Conservation (phyloP, 2,329 filamentous ascomycete genomes). For the Emydomyces testavorans region DNA sequence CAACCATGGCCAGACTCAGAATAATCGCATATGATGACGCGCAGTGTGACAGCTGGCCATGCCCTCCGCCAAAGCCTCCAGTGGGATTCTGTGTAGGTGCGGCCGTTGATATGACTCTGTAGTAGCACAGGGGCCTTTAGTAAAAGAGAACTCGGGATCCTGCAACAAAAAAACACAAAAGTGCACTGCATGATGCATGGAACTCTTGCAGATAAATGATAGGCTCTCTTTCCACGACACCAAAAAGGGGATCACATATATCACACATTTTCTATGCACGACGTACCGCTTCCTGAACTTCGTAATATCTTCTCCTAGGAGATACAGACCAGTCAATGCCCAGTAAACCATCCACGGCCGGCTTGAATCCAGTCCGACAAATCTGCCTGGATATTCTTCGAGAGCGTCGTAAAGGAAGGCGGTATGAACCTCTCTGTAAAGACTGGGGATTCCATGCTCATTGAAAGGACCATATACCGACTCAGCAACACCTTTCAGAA, state of each 20-base stretch:
- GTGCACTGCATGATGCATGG: not conserved
- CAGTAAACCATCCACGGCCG: conserved; percentile 93
- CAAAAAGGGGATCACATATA: not conserved
- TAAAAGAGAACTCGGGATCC: not conserved
- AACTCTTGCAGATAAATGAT: not conserved
- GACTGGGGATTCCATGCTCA: conserved; percentile 57
- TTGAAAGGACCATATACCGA: conserved; percentile 49
- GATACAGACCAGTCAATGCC: conserved; percentile 62
- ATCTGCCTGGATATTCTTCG: conserved; percentile 54
- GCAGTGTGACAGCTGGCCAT: conserved; percentile 78
- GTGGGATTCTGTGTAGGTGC: conserved; percentile 66
- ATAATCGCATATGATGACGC: conserved; percentile 80
- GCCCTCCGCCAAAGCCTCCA: conserved; percentile 89
- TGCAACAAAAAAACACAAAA: conserved; percentile 8
- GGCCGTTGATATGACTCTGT: conserved; percentile 59
- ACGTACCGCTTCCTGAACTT: conserved; percentile 52
- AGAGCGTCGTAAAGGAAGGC: conserved; percentile 40
- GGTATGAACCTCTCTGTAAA: conserved; percentile 52
- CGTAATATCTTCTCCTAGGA: conserved; percentile 62
- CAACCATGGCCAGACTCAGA: conserved; percentile 66
- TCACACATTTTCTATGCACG: not conserved
- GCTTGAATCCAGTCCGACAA: conserved; percentile 68
- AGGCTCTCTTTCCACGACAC: not conserved
- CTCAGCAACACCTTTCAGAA: conserved; percentile 44
- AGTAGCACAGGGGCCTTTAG: conserved; percentile 15